Conservation (phyloP, 768 basidiomycete genomes). For the Termitomyces sp. region DNA sequence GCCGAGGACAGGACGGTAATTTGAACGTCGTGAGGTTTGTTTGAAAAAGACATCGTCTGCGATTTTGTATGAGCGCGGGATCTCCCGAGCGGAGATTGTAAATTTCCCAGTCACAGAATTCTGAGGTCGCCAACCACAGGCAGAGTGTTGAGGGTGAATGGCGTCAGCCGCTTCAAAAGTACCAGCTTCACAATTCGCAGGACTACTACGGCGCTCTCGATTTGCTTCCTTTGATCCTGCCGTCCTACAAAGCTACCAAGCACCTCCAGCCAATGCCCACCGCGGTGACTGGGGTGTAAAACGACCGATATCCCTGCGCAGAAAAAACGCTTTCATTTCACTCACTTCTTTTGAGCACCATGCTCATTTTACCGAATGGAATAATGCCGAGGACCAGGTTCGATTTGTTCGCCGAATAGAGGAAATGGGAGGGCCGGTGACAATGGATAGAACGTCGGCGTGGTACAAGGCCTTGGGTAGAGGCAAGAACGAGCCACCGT, state of each 20-base stretch:
- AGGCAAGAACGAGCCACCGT: slow-evolving; percentile 27
- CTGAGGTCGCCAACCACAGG: too few species aligned
- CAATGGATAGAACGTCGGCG: slow-evolving; percentile 16
- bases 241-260: slow-evolving; percentile 76
- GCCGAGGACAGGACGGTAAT: slow-evolving; percentile 72
- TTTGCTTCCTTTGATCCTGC: slow-evolving; percentile 76
- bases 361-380: slow-evolving; percentile 79
- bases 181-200: slow-evolving; percentile 67
- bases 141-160: too few species aligned
- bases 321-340: slow-evolving; percentile 61
- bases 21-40: slow-evolving; percentile 63
- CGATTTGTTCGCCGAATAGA: slow-evolving; percentile 65
- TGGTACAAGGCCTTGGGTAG: slow-evolving; percentile 42
- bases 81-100: slow-evolving; percentile 20
- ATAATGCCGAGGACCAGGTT: slow-evolving; percentile 60
- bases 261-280: slow-evolving; percentile 64
- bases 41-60: slow-evolving; percentile 11
- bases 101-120: slow-evolving; percentile 12
- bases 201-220: slow-evolving; percentile 76
- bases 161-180: neutral
- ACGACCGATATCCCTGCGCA: slow-evolving; percentile 68
- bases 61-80: slow-evolving; percentile 24
- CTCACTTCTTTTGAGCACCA: slow-evolving; percentile 67
- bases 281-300: slow-evolving; percentile 87
- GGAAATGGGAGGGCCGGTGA: slow-evolving; percentile 49